Conservation (phyloP, 2,329 filamentous ascomycete genomes). For the Pseudocercospora cruenta region DNA sequence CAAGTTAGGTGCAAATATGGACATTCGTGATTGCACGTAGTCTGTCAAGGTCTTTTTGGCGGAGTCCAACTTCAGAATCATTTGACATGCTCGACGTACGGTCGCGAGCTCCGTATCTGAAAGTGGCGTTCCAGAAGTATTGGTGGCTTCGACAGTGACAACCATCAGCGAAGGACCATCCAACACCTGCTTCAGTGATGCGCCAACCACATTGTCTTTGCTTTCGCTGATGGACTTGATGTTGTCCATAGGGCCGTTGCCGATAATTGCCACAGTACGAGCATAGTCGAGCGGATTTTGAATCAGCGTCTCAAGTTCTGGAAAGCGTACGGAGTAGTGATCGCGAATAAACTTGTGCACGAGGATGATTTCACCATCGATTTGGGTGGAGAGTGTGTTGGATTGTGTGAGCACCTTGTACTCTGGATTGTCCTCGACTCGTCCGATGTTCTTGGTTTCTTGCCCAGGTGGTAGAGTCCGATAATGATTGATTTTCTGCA, state of each 20-base stretch:
- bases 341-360: slow-evolving; percentile 97
- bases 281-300: slow-evolving; percentile 93
- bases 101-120: slow-evolving; percentile 72
- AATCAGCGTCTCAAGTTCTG: slow-evolving; percentile 86
- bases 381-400: slow-evolving; percentile 86
- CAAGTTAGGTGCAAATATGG: slow-evolving; percentile 90
- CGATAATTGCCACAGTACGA: slow-evolving; percentile 89
- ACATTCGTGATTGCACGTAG: slow-evolving; percentile 97
- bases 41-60: slow-evolving; percentile 86
- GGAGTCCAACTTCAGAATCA: slow-evolving; percentile 82
- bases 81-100: slow-evolving; percentile 78
- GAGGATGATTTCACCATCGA: slow-evolving; percentile 87
- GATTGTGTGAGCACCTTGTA: slow-evolving; percentile 87
- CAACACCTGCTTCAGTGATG: slow-evolving; percentile 76
- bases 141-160: slow-evolving; percentile 91
- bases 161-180: slow-evolving; percentile 93
- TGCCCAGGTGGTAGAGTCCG: slow-evolving; percentile 69
- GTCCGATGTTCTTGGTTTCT: slow-evolving; percentile 70
- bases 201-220: slow-evolving; percentile 75
- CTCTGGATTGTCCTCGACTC: slow-evolving; percentile 88
- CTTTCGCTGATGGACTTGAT: slow-evolving; percentile 80
- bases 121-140: slow-evolving; percentile 79
- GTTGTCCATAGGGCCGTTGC: slow-evolving; percentile 87
- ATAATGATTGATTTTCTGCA: slow-evolving; percentile 79
- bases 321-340: slow-evolving; percentile 91